phyloP scores from a whole-genome alignment of 1,284 basidiomycete genomes.

The Apiotrichum gamsii region DNA sequence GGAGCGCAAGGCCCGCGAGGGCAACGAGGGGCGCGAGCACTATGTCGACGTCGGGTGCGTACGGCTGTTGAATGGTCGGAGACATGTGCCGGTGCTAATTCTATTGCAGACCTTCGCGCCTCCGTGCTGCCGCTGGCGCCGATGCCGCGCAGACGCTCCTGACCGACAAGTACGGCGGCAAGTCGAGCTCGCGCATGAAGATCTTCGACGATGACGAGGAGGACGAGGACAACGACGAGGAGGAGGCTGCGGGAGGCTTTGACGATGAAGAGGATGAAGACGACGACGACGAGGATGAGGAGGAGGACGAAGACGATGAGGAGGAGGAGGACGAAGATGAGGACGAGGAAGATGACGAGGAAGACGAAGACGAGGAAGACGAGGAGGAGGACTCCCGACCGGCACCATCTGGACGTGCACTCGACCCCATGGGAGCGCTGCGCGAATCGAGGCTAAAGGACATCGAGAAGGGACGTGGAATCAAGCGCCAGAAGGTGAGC shows the following conservation, averaged over 20 bases:
- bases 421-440: conserved; percentile 49
- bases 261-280: conserved; percentile 58
- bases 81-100: too few species aligned
- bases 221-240: conserved; percentile 50
- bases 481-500: conserved; percentile 73
- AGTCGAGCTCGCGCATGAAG: conserved; percentile 58
- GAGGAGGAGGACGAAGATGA: conserved; percentile 51
- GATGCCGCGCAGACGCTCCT: conserved; percentile 50
- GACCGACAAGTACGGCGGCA: conserved; percentile 62
- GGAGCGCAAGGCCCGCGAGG: conserved; percentile 24
- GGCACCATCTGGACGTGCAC: conserved; percentile 20
- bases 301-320: conserved; percentile 39
- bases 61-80: too few species aligned
- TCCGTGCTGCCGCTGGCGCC: conserved; percentile 59
- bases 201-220: conserved; percentile 50
- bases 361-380: conserved; percentile 47
- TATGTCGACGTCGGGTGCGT: conserved; percentile 75
- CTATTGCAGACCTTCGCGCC: conserved; percentile 64
- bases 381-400: conserved; percentile 38
- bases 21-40: conserved; percentile 56
- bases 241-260: conserved; percentile 56
- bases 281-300: conserved; percentile 36
- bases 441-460: conserved; percentile 44
- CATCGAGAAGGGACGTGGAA: conserved; percentile 64
- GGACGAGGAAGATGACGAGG: conserved; percentile 48